Evolutionary conservation across 2,329 filamentous ascomycete genomes (phyloP).

Genomic region (Lachnellula subtilissima): DNA sequence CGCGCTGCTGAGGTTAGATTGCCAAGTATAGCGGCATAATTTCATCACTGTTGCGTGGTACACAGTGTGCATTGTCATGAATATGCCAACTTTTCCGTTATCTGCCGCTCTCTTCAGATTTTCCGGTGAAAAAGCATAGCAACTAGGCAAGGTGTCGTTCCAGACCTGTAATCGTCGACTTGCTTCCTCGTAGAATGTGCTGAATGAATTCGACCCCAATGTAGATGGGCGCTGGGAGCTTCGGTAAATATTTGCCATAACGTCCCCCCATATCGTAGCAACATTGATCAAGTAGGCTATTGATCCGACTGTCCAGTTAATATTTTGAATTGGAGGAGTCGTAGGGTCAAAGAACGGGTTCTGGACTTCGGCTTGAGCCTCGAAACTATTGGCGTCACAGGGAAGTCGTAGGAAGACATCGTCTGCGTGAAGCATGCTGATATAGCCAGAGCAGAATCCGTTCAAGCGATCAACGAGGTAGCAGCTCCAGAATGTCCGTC

Average conservation of each 20-base stretch:
- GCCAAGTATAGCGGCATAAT: conserved; percentile 56
- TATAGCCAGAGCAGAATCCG: conserved; percentile 49
- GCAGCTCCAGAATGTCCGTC: conserved; percentile 68
- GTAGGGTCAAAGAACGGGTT: conserved; percentile 58
- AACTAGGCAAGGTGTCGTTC: conserved; percentile 50
- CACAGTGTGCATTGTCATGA: conserved; percentile 61
- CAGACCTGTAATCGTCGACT: conserved; percentile 52
- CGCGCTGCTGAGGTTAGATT: conserved; percentile 37
- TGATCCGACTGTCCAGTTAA: conserved; percentile 26
- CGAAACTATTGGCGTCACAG: conserved; percentile 55
- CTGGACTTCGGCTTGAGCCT: conserved; percentile 51
- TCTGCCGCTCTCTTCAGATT: conserved; percentile 54
- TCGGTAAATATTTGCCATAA: conserved; percentile 55
- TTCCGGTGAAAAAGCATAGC: conserved; percentile 48
- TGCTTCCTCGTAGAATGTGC: conserved; percentile 47
- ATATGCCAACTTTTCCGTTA: conserved; percentile 51
- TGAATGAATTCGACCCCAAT: conserved; percentile 31
- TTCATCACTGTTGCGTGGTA: conserved; percentile 61
- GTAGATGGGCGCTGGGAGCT: conserved; percentile 31
- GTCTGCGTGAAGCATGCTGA: conserved; percentile 54
- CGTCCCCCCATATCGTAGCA: conserved; percentile 60
- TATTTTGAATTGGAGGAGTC: conserved; percentile 36
- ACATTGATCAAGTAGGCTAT: conserved; percentile 60
- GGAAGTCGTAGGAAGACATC: conserved; percentile 66
- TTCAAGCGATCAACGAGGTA: conserved; percentile 66